phyloP scores from a whole-genome alignment of 169 alveolate genomes.

The Babesia ovata region DNA sequence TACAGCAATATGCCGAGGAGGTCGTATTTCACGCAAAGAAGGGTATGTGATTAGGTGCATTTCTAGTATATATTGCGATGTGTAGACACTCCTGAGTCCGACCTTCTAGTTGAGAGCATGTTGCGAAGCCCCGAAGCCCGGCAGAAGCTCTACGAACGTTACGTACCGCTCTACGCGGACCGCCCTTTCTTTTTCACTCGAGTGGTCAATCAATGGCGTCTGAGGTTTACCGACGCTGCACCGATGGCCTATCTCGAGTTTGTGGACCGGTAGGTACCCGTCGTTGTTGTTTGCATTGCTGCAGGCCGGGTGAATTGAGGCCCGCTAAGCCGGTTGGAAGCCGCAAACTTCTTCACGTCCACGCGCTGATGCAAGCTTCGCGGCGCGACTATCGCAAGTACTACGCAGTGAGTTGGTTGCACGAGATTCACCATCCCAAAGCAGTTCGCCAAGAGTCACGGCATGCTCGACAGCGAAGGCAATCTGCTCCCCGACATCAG shows the following conservation, averaged over 20 bases:
- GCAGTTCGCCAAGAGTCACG: constrained; percentile 69
- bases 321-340: constrained; percentile 88
- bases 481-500: constrained; percentile 51
- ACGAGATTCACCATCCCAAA: too few species aligned
- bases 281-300: not conserved
- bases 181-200: constrained; percentile 83
- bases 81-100: constrained; percentile 56
- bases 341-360: constrained; percentile 62
- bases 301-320: constrained; percentile 83
- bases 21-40: constrained; percentile 81
- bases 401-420: constrained; percentile 44
- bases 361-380: constrained; percentile 68
- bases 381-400: constrained; percentile 76
- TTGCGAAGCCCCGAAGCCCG: constrained; percentile 84
- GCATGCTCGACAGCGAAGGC: constrained; percentile 72
- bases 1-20: constrained; percentile 88
- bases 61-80: not conserved
- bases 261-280: constrained; percentile 74
- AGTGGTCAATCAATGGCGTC: constrained; percentile 81
- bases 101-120: constrained; percentile 81
- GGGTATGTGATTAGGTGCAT: constrained; percentile 36
- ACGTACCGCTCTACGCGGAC: constrained; percentile 80
- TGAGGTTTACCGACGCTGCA: constrained; percentile 81
- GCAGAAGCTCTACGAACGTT: constrained; percentile 77
- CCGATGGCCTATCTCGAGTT: constrained; percentile 87